phyloP scores from a whole-genome alignment of 2,329 filamentous ascomycete genomes.

The Exophiala mesophila region DNA sequence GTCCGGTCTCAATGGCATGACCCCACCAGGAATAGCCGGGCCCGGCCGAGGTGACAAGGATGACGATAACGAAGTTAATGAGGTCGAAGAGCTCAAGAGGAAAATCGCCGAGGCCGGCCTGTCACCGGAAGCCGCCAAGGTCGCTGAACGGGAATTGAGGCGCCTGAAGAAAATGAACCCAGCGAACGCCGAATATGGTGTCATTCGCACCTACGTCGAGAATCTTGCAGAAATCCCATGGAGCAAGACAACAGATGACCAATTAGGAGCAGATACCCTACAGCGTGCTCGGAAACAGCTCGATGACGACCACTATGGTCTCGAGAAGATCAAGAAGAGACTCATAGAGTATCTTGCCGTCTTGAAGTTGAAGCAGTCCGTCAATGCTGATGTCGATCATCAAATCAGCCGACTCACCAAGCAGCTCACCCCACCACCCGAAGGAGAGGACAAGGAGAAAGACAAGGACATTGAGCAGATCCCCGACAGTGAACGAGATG shows the following conservation, averaged over 20 bases:
- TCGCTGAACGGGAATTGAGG: slow-evolving; percentile 84
- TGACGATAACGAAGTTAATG: slow-evolving; percentile 78
- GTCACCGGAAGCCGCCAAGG: slow-evolving; percentile 77
- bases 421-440: slow-evolving; percentile 34
- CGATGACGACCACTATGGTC: slow-evolving; percentile 91
- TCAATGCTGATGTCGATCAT: slow-evolving; percentile 75
- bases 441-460: slow-evolving; percentile 26
- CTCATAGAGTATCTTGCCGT: slow-evolving; percentile 93
- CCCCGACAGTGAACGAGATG: slow-evolving; percentile 45
- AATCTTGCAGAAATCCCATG: slow-evolving; percentile 92
- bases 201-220: slow-evolving; percentile 88
- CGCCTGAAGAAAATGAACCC: slow-evolving; percentile 92
- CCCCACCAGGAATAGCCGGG: slow-evolving; percentile 41
- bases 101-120: slow-evolving; percentile 76
- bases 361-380: slow-evolving; percentile 86
- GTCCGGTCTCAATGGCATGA: slow-evolving; percentile 37
- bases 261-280: slow-evolving; percentile 75
- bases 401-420: slow-evolving; percentile 59
- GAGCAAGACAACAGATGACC: slow-evolving; percentile 77
- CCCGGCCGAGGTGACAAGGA: slow-evolving; percentile 48
- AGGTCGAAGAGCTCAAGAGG: slow-evolving; percentile 87
- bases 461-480: slow-evolving; percentile 42
- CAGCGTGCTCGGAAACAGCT: slow-evolving; percentile 78
- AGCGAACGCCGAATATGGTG: slow-evolving; percentile 91
- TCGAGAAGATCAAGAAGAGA: slow-evolving; percentile 96